Conservation (phyloP, 148 eudicot genomes). For the Nepenthes mirabilis region DNA sequence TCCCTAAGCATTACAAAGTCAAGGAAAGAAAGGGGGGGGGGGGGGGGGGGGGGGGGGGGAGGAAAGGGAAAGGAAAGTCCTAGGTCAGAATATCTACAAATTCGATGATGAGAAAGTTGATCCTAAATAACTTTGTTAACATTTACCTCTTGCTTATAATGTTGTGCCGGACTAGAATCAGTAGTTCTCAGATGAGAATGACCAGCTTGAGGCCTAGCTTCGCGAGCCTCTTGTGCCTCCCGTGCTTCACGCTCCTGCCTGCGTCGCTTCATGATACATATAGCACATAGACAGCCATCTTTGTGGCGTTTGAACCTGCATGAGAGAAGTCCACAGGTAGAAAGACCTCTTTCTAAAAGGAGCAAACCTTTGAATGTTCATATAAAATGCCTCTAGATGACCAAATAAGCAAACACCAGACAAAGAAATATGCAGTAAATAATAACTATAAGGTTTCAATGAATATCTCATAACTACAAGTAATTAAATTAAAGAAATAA, state of each 20-base stretch:
- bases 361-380: background rate
- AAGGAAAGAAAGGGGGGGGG: background rate
- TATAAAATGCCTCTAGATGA: background rate
- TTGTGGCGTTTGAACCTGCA: conserved; percentile 80
- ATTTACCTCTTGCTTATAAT: conserved; percentile 46
- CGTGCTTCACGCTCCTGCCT: conserved; percentile 77
- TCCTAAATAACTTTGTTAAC: background rate
- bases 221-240: conserved; percentile 57
- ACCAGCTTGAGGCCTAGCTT: conserved; percentile 28
- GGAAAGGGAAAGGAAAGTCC: background rate
- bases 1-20: no score
- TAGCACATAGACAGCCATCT: conserved; percentile 94
- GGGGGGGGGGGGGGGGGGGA: background rate
- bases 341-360: background rate
- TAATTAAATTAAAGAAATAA: no score
- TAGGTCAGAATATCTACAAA: background rate
- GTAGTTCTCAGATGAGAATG: conserved; percentile 32
- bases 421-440: background rate
- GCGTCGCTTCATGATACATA: conserved; percentile 93
- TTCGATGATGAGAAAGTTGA: background rate
- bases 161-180: conserved; percentile 29
- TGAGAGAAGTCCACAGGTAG: background rate
- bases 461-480: no score
- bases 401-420: background rate
- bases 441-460: no score